Evolutionary conservation across 73 alveolate genomes (phyloP), one percentile per base, ranked within the genome.

Genomic region (Paramecium primaurelia): DNA sequence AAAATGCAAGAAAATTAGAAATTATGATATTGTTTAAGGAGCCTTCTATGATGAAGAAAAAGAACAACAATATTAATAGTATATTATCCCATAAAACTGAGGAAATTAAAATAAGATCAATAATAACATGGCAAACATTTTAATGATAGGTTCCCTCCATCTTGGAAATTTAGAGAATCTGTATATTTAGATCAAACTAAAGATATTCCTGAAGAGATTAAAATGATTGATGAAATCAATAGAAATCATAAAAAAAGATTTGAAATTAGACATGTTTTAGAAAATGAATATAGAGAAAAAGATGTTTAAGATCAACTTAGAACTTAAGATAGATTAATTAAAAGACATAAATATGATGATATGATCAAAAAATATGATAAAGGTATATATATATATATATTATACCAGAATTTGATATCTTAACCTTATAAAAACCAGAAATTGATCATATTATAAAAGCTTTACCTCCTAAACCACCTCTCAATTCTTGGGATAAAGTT

Each of bases 111-210:
- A 80, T 14, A 40, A 26, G 91, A 45, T 49, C 45, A 45, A 80
- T 22, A 40, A 80, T 38, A 80, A 10, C 91, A 80, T 80, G 91
- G 91, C 49, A 80, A 80, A 25, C 26, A 20, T 22, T 80, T 80
- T 49, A 80, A 80, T 80, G 91, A 80, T 18, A 80, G 91, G 26
- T 80, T 80, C 9, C 91, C 91, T 26, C 75, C 91, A 6, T 10
- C 77, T 20, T 80, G 91, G 91, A 80, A 80, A 44, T 42, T 80
- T 47, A 80, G 91, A 44, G 91, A 80, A 7, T 45, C 77, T 18
- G 91, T 80, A 32, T 80, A 80, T 20, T 26, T 80, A 12, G 91
- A 80, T 80, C 30, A 80, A 80, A 80, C 91, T 49, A 80, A 80
- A 80, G 91, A 80, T 4, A 44, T 80, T 12, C 77, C 91, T 25